Conservation (phyloP, 2,329 filamentous ascomycete species). For the Pestalotiopsis sp. region DNA sequence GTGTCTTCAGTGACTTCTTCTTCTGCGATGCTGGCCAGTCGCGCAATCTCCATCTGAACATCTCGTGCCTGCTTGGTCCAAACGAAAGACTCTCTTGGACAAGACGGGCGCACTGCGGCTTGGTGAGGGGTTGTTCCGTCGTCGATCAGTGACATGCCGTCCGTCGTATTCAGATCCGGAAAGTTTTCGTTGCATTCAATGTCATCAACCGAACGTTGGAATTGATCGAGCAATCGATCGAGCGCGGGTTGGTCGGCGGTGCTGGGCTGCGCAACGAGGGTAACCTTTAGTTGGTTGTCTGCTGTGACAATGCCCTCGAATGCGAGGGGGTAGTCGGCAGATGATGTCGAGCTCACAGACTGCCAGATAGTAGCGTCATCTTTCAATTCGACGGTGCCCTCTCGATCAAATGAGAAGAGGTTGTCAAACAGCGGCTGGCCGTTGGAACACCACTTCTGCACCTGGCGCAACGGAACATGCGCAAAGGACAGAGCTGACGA, state of each 20-base stretch:
- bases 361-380: conserved; percentile 52
- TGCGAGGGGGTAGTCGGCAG: conserved; percentile 73
- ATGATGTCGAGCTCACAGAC: conserved; percentile 43
- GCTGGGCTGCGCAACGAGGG: conserved; percentile 57
- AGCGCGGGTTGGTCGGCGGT: conserved; percentile 34
- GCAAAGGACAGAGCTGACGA: conserved; percentile 69
- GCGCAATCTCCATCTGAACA: conserved; percentile 64
- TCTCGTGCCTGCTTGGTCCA: conserved; percentile 57
- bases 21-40: conserved; percentile 54
- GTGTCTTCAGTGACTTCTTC: conserved; percentile 55
- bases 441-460: conserved; percentile 74
- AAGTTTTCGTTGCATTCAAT: conserved; percentile 20
- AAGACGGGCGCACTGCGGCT: neutral
- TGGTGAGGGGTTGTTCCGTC: neutral
- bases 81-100: conserved; percentile 38
- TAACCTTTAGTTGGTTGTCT: conserved; percentile 51
- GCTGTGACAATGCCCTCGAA: conserved; percentile 65
- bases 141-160: neutral
- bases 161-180: neutral
- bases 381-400: conserved; percentile 26
- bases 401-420: conserved; percentile 78
- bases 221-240: conserved; percentile 36
- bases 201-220: conserved; percentile 32
- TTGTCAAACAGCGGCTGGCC: conserved; percentile 71
- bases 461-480: conserved; percentile 74